Percentiles rank a stretch among this genome's conserved stretches.
These are phyloP conservation scores for Zygoascus ofunaensis DNA, from an alignment of 805 yeast genomes.

Conservation along the genomic window DNA sequence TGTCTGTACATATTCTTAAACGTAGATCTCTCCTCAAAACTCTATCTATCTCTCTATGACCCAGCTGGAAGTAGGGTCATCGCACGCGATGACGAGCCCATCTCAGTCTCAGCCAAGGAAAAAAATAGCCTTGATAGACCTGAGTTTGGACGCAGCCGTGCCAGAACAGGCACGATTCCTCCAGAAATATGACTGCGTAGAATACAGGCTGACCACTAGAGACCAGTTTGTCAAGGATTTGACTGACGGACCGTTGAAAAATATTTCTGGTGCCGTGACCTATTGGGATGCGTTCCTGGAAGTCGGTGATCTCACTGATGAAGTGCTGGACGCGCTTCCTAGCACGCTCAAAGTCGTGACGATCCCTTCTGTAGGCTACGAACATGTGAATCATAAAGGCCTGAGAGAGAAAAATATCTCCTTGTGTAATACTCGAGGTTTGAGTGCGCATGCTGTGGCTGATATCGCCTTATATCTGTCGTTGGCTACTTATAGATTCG, in stretches of 20 bases:
- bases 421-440: conserved; percentile 46
- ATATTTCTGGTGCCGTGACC: conserved; percentile 46
- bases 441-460: conserved; percentile 59
- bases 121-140: background rate
- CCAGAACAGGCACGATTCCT: background rate
- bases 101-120: background rate
- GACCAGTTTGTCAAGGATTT: conserved; percentile 38
- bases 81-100: no score
- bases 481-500: conserved; percentile 51
- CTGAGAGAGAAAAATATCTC: conserved; percentile 39
- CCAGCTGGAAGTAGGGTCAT: no score
- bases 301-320: conserved; percentile 18
- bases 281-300: conserved; percentile 42
- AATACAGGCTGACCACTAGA: conserved; percentile 12
- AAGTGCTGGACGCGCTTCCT: conserved; percentile 40
- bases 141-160: background rate
- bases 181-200: conserved; percentile 1
- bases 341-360: conserved; percentile 39
- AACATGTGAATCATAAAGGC: conserved; percentile 39
- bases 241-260: conserved; percentile 26
- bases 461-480: conserved; percentile 57
- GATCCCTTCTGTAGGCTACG: conserved; percentile 55
- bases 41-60: no score
- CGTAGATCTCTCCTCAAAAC: background rate
- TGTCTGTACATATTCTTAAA: background rate